Conservation (phyloP, 805 yeast species). For the Schwanniomyces polymorphus region DNA sequence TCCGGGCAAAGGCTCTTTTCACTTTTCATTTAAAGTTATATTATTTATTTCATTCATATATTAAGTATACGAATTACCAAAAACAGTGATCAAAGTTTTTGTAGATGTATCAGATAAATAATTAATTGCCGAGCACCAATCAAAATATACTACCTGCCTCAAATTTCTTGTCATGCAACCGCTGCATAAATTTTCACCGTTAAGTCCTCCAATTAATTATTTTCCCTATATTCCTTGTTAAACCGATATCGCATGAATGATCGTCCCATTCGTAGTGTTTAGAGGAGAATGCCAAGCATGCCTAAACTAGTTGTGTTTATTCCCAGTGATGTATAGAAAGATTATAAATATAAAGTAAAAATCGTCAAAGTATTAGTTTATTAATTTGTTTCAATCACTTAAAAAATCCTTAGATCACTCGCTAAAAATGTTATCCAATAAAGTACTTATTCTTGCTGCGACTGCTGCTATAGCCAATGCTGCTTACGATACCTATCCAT, state of each 20-base stretch:
- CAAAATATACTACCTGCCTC: background rate
- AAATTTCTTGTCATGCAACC: background rate
- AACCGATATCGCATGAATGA: background rate
- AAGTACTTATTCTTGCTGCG: conserved; percentile 11
- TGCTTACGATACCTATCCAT: conserved; percentile 31
- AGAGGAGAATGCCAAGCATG: background rate
- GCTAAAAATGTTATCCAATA: background rate
- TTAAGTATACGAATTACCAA: background rate
- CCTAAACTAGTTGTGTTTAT: background rate
- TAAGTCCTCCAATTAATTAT: background rate
- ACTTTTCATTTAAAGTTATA: no score
- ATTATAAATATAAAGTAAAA: conserved; percentile 22
- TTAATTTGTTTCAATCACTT: background rate
- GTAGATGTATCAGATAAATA: background rate
- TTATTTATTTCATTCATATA: no score
- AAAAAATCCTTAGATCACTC: background rate
- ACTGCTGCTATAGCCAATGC: conserved; percentile 16
- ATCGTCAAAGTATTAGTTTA: conserved; percentile 28
- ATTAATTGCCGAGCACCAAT: background rate
- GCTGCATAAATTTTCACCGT: background rate
- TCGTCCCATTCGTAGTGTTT: background rate
- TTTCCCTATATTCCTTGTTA: background rate
- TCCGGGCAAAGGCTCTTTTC: no score
- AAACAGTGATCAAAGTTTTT: background rate
- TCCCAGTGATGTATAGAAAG: conserved; percentile 12